Evolutionary conservation across 768 basidiomycete species (phyloP).

Genomic region (Termitomyces sp.): DNA sequence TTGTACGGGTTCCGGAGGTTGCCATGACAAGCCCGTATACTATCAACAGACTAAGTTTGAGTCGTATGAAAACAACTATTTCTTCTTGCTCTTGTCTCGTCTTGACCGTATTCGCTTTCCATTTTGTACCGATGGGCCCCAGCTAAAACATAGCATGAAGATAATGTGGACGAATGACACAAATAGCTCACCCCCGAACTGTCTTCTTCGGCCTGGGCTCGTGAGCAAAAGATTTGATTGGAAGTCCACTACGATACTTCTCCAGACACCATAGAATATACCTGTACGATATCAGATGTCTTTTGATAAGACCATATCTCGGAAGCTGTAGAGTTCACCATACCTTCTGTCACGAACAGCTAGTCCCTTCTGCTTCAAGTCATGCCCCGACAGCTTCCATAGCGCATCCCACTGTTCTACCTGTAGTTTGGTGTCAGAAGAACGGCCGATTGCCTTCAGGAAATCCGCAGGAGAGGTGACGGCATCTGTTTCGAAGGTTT

Average conservation of each 20-base stretch:
- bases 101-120: constrained; percentile 72
- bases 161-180: not conserved
- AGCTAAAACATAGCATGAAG: constrained; percentile 30
- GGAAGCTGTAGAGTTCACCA: constrained; percentile 15
- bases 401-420: constrained; percentile 68
- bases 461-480: constrained; percentile 58
- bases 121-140: constrained; percentile 70
- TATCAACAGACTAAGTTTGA: not conserved
- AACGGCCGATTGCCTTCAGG: constrained; percentile 69
- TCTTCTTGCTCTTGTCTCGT: constrained; percentile 31
- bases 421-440: constrained; percentile 56
- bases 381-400: constrained; percentile 53
- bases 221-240: constrained; percentile 58
- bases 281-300: constrained; percentile 30
- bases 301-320: not conserved
- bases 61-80: constrained; percentile 2
- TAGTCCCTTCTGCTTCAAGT: constrained; percentile 62
- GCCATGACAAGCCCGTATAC: not conserved
- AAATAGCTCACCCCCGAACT: constrained; percentile 63
- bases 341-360: constrained; percentile 67
- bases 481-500: constrained; percentile 27
- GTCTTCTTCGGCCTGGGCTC: constrained; percentile 67
- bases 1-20: no score
- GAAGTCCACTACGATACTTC: constrained; percentile 58
- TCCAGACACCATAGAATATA: constrained; percentile 86